A percentile compares a stretch with the other conserved stretches of the same genome.
Conservation (phyloP, 208 protist genomes). For the Leishmania guyanensis region DNA sequence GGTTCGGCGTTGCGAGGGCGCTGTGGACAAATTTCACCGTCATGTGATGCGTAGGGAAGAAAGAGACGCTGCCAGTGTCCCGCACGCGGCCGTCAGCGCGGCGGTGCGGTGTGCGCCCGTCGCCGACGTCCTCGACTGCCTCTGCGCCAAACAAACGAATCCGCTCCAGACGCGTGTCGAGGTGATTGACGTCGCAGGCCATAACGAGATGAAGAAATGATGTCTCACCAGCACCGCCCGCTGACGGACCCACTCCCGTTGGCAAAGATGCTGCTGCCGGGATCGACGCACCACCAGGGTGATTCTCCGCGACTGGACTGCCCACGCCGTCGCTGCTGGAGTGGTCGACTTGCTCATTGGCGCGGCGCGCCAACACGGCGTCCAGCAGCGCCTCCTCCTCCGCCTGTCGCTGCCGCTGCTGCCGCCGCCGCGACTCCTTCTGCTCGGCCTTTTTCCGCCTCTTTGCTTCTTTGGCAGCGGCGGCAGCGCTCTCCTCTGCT, state of each 20-base stretch:
- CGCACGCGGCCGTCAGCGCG: constrained; percentile 47
- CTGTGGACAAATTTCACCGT: constrained; percentile 54
- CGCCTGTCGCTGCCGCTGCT: constrained; percentile 39
- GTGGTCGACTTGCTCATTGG: constrained; percentile 11
- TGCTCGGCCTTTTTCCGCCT: constrained; percentile 41
- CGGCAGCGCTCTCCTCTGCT: background rate
- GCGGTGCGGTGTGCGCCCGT: constrained; percentile 52
- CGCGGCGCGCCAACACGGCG: constrained; percentile 43
- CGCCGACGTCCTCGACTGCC: constrained; percentile 84
- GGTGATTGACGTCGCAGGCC: constrained; percentile 54
- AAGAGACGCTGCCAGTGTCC: constrained; percentile 51
- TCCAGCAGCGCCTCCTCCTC: constrained; percentile 83
- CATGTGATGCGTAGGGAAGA: constrained; percentile 66
- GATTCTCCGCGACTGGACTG: constrained; percentile 5
- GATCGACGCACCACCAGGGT: background rate
- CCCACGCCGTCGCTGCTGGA: background rate
- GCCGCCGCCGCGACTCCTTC: constrained; percentile 39
- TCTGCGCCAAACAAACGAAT: constrained; percentile 71
- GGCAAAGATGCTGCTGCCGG: background rate
- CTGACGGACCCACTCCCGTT: background rate
- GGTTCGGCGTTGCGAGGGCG: constrained; percentile 74
- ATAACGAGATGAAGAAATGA: constrained; percentile 54
- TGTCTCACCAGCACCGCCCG: background rate
- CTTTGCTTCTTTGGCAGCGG: constrained; percentile 23
- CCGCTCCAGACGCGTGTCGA: constrained; percentile 76